These are phyloP conservation scores for Pseudogymnoascus sp. DNA, from an alignment of 2,329 filamentous ascomycete species.

Conservation along the genomic window DNA sequence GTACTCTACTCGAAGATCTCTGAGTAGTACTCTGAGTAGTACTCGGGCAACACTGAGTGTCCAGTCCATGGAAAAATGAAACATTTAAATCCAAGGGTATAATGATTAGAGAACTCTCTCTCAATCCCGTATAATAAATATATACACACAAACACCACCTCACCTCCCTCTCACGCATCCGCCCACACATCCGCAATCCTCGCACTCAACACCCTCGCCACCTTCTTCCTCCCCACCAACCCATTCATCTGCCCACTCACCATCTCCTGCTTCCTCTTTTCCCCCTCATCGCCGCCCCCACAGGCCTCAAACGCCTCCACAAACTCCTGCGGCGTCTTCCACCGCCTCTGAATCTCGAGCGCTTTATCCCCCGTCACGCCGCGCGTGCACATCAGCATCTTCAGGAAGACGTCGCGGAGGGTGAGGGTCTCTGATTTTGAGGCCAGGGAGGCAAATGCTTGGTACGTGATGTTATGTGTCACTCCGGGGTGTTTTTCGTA, in stretches of 20 bases:
- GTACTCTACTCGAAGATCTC: no score
- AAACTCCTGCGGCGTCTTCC: conserved; percentile 66
- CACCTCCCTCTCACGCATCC: conserved; percentile 29
- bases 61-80: neutral
- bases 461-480: conserved; percentile 59
- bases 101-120: neutral
- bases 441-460: conserved; percentile 62
- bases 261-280: conserved; percentile 53
- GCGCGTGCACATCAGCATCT: conserved; percentile 78
- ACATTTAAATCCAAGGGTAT: neutral
- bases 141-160: conserved; percentile 14
- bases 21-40: no score
- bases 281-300: conserved; percentile 36
- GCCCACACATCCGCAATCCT: conserved; percentile 70
- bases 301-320: conserved; percentile 60
- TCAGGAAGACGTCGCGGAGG: conserved; percentile 67
- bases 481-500: conserved; percentile 42
- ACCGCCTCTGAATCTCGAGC: conserved; percentile 70
- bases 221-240: conserved; percentile 61
- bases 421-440: conserved; percentile 71
- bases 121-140: neutral
- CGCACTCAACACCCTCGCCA: conserved; percentile 57
- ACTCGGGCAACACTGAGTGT: no score
- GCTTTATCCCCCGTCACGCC: conserved; percentile 73
- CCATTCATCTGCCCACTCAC: conserved; percentile 49